These are phyloP conservation scores for Boletus semigastroideus DNA, from an alignment of 1,284 basidiomycete genomes.

Conservation along the genomic window DNA sequence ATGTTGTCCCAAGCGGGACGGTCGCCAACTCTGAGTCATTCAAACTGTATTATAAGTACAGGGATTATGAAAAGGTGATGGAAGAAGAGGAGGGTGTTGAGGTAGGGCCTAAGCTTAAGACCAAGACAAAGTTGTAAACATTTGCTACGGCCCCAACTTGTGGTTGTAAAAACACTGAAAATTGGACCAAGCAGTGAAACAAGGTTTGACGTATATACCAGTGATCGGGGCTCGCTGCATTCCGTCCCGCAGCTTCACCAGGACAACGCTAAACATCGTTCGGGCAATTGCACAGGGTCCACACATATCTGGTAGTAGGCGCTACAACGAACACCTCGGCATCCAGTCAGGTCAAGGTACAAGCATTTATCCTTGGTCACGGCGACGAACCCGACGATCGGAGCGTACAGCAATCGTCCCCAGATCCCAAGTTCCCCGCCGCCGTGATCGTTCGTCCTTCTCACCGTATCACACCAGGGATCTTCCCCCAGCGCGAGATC, in stretches of 20 bases:
- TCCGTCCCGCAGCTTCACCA: too few relatives aligned
- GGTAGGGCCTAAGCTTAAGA: neutral
- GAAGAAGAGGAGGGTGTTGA: conserved; percentile 16
- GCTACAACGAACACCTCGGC: neutral
- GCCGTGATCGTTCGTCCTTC: neutral
- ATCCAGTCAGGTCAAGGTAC: neutral
- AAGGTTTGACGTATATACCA: too few relatives aligned
- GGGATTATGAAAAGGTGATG: conserved; percentile 40
- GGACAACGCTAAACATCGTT: too few relatives aligned
- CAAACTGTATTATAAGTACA: conserved; percentile 60
- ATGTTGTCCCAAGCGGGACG: conserved; percentile 63
- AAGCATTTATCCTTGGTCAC: neutral
- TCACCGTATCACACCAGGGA: neutral
- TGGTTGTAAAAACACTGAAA: too few relatives aligned
- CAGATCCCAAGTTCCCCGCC: too few relatives aligned
- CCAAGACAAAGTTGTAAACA: conserved; percentile 20
- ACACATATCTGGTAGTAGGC: too few relatives aligned
- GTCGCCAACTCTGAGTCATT: conserved; percentile 69
- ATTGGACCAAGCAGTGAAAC: too few relatives aligned
- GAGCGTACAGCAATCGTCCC: neutral
- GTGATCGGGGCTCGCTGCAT: too few relatives aligned
- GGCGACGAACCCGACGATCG: neutral
- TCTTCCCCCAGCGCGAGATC: neutral
- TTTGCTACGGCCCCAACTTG: too few relatives aligned
- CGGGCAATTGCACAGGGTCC: too few relatives aligned